Base-by-base conservation (phyloP, 768 basidiomycete species). In the Phylloporus arenicola region DNA sequence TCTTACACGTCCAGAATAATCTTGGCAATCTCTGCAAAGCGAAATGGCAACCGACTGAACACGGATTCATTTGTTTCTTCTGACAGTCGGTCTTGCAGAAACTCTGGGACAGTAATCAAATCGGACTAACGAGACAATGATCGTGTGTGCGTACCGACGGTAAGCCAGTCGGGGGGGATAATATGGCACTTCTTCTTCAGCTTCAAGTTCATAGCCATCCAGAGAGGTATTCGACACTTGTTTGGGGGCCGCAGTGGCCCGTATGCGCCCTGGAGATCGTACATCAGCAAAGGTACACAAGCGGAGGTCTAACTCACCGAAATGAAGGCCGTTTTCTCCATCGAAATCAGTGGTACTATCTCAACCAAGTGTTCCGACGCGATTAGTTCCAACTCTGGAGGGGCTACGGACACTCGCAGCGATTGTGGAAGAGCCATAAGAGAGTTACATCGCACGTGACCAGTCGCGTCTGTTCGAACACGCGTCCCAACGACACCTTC, bases 161-260 rank as follows among this genome's bases (percentile, higher is more conserved):
- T 81, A 25, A 99, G 73, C 96, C 96, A 99, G 27, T 79, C 76
- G 3, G 96, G 96, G 1, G 92, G 77, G 13, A 97, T 76, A 44
- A 99, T 92, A 57, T 90, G 84, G 54, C 95, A 97, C 69, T 93
- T 94, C 66, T 89, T 88, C 75, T 97, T 96, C 62, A 84, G 65
- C 71, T 99, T 99, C 44, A 98, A 73, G 62, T 95, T 92, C 3
- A 89, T 73, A 0, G 95, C 96, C 75, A 99, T 85, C 96, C 96
- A 99, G 4, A 98, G 72, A 1, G 96, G 96, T n/a, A 98, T 82
- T 57, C 78, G 78, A 33, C 85, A 77, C 66, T 88, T 87, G 50
- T 81, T 78, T 6, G 95, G 95, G 1, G 96, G 94, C 6, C 85
- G 76, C 47, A 99, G 80, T 17, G 96, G 95, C 3, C 96, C 96